phyloP scores from a whole-genome alignment of 306 rosid genomes.

The Mucuna pruriens region DNA sequence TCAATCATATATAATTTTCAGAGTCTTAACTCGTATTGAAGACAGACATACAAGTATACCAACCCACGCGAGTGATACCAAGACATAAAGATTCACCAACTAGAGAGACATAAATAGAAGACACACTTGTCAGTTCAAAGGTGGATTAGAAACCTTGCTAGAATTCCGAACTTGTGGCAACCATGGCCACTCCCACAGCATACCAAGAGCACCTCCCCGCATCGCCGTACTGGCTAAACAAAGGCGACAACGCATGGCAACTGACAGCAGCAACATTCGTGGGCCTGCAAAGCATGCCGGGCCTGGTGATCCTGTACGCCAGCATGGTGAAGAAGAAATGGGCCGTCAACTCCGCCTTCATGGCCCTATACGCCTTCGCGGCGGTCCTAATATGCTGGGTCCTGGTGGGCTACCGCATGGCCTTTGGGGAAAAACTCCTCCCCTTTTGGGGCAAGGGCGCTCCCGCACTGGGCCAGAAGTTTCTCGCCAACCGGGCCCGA shows the following conservation, averaged over 20 bases:
- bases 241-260: constrained; percentile 37
- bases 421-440: constrained; percentile 46
- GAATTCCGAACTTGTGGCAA: background rate
- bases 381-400: constrained; percentile 53
- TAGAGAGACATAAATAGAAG: background rate
- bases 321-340: constrained; percentile 49
- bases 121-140: background rate
- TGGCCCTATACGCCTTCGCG: constrained; percentile 54
- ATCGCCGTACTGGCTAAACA: constrained; percentile 3
- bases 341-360: constrained; percentile 57
- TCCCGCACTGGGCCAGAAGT: constrained; percentile 49
- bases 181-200: background rate
- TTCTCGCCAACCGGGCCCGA: constrained; percentile 5
- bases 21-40: background rate
- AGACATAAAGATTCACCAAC: background rate
- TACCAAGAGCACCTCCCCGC: constrained; percentile 9
- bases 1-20: background rate
- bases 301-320: constrained; percentile 20
- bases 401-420: constrained; percentile 48
- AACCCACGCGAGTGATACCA: background rate
- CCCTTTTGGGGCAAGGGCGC: constrained; percentile 58
- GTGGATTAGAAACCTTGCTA: background rate
- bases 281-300: constrained; percentile 30
- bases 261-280: constrained; percentile 24
- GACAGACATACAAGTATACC: background rate